These are phyloP conservation scores for Gaeumannomyces sp. DNA, from an alignment of 2,329 filamentous ascomycete species.

Conservation along the genomic window DNA sequence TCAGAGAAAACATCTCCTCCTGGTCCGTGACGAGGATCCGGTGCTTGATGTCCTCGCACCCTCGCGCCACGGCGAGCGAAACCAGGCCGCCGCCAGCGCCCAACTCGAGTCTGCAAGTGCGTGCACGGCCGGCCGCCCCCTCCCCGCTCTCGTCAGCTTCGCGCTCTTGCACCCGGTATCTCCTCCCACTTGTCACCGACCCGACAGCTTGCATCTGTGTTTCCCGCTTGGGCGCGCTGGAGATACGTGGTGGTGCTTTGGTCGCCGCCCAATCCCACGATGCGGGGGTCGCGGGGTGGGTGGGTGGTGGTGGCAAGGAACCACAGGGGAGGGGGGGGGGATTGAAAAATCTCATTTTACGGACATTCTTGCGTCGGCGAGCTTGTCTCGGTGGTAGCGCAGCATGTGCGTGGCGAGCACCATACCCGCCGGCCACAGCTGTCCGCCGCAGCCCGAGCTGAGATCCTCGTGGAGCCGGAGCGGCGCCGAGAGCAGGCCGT, in stretches of 20 bases:
- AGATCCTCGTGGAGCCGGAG: conserved; percentile 81
- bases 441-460: conserved; percentile 81
- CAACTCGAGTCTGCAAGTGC: conserved; percentile 67
- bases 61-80: conserved; percentile 56
- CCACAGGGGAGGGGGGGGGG: background rate
- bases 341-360: conserved; percentile 21
- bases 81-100: conserved; percentile 89
- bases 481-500: conserved; percentile 57
- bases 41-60: conserved; percentile 41
- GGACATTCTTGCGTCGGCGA: conserved; percentile 67
- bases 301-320: background rate
- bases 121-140: background rate
- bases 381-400: conserved; percentile 57
- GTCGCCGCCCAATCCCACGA: background rate
- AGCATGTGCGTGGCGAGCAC: conserved; percentile 82
- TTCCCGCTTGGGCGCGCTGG: background rate
- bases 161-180: background rate
- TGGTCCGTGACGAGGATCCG: conserved; percentile 84
- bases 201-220: conserved; percentile 6
- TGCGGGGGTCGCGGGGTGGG: background rate
- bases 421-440: conserved; percentile 92
- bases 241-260: too few relatives aligned
- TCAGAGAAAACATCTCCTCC: conserved; percentile 74
- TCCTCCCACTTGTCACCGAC: too few relatives aligned
- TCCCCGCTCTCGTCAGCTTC: conserved; percentile 10